Percentiles rank a stretch among this genome's conserved stretches.
Conservation (phyloP, 1,139 yeast genomes). For the Protomyces inundatus region DNA sequence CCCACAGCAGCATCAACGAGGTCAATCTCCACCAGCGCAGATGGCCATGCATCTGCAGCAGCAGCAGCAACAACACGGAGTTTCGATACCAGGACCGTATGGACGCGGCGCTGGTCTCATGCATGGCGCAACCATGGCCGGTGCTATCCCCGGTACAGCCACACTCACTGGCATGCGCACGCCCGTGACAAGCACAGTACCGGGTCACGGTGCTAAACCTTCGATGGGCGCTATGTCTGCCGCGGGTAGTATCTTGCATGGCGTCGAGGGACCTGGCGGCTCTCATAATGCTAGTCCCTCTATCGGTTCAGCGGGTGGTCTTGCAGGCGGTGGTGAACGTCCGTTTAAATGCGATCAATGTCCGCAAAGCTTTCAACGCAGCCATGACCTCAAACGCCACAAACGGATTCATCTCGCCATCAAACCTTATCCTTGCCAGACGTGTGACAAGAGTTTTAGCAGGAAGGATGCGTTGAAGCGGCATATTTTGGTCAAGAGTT, state of each 20-base stretch:
- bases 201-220: too few species aligned
- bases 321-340: constrained; percentile 19
- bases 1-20: background rate
- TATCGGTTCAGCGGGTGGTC: too few species aligned
- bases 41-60: background rate
- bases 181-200: too few species aligned
- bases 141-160: background rate
- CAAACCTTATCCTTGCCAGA: constrained; percentile 33
- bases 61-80: background rate
- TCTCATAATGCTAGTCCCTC: background rate
- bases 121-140: background rate
- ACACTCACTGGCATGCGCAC: too few species aligned
- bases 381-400: constrained; percentile 33
- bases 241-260: background rate
- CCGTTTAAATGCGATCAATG: constrained; percentile 33
- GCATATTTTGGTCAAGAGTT: constrained; percentile 32
- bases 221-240: too few species aligned
- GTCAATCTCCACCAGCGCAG: background rate
- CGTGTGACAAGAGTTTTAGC: constrained; percentile 33
- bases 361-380: constrained; percentile 32
- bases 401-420: constrained; percentile 33
- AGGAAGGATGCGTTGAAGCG: constrained; percentile 33
- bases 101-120: background rate
- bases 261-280: constrained; percentile 8
- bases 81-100: background rate